Evolutionary conservation across 176 grass and related monocot species (phyloP), one percentile per base, ranked within the genome.

Genomic region (Miscanthus lutarioriparius): DNA sequence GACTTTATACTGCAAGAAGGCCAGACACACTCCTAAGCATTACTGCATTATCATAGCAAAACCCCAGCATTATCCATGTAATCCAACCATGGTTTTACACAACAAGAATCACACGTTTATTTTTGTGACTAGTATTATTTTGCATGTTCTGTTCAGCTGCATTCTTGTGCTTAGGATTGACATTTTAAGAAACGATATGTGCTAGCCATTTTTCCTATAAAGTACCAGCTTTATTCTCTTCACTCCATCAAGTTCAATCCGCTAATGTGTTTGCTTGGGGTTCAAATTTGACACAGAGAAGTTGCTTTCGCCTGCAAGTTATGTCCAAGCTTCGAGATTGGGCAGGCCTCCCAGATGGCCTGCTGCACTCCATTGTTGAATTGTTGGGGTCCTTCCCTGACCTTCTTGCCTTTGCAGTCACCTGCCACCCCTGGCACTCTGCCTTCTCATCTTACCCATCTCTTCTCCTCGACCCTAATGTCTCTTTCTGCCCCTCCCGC

Each of bases 341-440:
- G 88, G 78, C 74, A 28, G 79, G 53, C 11, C 83, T 90, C 6
- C 71, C 51, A 6, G 66, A 79, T 30, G 39, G 2, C 27, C 13
- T 90, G 7, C 78, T 90, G 66, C 43, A 78, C 35, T 65, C 64
- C 72, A 27, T 90, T 59, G 5, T 86, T 73, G 15, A 37, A 16
- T 66, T 74, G 64, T 62, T 90, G 27, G 38, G 4, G 41, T 82
- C 72, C 38, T 80, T 78, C 17, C 78, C 1, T 19, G 72, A 86
- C 33, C 23, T 82, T 27, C 26, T 86, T 61, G 45, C 74, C 53
- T 80, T 82, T 33, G 27, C 72, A 11, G 32, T 30, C 41, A 80
- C 76, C n/a, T 90, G 88, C 36, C 65, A 36, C 65, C 17, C 53
- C 3, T 90, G 83, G 88, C 64, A 56, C 36, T 13, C 40, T 51